Evolutionary conservation across 768 basidiomycete genomes (phyloP).

Genomic region (Goffeauzyma gilvescens): DNA sequence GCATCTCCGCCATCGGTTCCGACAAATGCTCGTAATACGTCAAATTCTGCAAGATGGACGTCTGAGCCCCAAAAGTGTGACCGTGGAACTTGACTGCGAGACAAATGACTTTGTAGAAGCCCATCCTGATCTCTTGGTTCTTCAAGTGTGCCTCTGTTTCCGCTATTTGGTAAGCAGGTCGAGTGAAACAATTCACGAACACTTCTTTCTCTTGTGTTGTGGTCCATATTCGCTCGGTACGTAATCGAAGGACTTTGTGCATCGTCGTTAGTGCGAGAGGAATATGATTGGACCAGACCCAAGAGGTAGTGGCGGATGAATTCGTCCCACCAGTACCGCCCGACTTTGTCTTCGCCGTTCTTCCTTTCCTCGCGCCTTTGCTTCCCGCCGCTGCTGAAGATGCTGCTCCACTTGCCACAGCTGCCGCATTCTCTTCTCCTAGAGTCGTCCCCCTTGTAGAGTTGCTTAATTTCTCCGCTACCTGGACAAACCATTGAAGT

Average conservation of each 20-base stretch:
- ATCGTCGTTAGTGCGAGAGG: conserved; percentile 42
- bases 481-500: conserved; percentile 70
- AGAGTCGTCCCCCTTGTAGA: conserved; percentile 38
- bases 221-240: conserved; percentile 70
- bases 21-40: conserved; percentile 89
- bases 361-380: conserved; percentile 1
- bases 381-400: neutral
- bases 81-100: conserved; percentile 77
- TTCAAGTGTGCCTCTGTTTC: conserved; percentile 86
- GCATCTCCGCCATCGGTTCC: conserved; percentile 81
- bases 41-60: conserved; percentile 70
- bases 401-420: conserved; percentile 31
- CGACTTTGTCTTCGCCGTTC: conserved; percentile 6
- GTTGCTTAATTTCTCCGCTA: conserved; percentile 62
- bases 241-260: conserved; percentile 47
- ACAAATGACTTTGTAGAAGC: conserved; percentile 77
- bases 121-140: conserved; percentile 44
- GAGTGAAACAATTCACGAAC: conserved; percentile 69
- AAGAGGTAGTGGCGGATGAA: conserved; percentile 3
- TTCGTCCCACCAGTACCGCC: neutral
- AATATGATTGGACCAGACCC: conserved; percentile 36
- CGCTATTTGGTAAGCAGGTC: conserved; percentile 66
- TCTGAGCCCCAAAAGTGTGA: conserved; percentile 63
- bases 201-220: conserved; percentile 67
- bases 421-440: conserved; percentile 32